Base-by-base conservation (phyloP, 495 filamentous ascomycete species). In the Chaetomium tenue region DNA sequence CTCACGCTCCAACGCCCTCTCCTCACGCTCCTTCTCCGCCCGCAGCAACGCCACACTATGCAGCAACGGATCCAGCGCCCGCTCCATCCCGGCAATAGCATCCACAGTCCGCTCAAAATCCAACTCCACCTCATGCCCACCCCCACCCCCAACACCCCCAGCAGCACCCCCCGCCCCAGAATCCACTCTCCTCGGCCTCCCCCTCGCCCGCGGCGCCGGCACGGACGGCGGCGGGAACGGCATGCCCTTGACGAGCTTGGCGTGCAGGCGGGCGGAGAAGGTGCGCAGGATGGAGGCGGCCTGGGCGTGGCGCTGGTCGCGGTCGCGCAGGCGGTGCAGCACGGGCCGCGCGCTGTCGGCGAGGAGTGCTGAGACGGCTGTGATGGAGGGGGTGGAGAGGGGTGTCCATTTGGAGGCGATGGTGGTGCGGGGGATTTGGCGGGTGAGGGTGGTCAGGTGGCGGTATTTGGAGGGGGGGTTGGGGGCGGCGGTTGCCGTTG, bases 391-490 rank as follows among this genome's bases (percentile, higher is more conserved):
- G 0, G 65, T 52, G 8, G 77, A 73, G 20, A 82, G 77, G 9
- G 77, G 63, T 13, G 69, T 68, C 80, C 80, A 82, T 62, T 79
- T 81, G n/a, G 76, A 66, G 26, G 76, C 63, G 66, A 82, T 78
- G 51, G 76, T 72, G 13, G 79, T 67, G 25, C 72, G 78, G 18
- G 76, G 72, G 22, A 82, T 74, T 16, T 71, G 70, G 47, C 74
- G 77, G 8, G 77, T 76, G 50, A 68, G 75, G n/a, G 78, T 65
- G 8, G 73, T 61, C 23, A 82, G 71, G 50, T 79, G 76, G 26
- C 71, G 72, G 61, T 78, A 79, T 25, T 71, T 72, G 23, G 65
- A 42, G 3, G 30, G 11, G 0, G 58, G 5, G 37, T 54, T 18
- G 5, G 28, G 46, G 25, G 46, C 25, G 33, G 26, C 20, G 33